These are phyloP conservation scores for Puya raimondii DNA, from an alignment of 176 grass and related monocot genomes.

Conservation along the genomic window DNA sequence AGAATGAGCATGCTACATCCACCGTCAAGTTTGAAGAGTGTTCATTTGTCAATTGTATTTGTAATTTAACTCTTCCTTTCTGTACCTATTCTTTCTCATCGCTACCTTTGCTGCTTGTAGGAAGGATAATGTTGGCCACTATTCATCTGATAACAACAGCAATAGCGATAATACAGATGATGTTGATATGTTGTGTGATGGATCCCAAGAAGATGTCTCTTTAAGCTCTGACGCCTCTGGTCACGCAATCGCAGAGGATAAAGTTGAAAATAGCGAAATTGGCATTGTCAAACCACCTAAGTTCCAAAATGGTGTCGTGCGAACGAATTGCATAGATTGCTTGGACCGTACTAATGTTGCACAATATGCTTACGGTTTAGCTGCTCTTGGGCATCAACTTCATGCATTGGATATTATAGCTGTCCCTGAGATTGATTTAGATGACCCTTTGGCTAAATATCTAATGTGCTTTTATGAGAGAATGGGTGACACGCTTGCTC, in stretches of 20 bases:
- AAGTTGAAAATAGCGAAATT: constrained; percentile 31
- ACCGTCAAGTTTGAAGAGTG: too few species aligned
- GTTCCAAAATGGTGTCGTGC: constrained; percentile 72
- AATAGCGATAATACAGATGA: constrained; percentile 39
- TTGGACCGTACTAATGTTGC: constrained; percentile 97
- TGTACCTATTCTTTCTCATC: too few species aligned
- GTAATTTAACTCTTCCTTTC: too few species aligned
- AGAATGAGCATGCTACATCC: too few species aligned
- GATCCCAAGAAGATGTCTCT: constrained; percentile 60
- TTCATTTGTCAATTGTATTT: too few species aligned
- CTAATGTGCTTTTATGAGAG: constrained; percentile 80
- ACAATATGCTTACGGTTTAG: constrained; percentile 87
- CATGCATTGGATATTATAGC: constrained; percentile 44
- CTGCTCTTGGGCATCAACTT: constrained; percentile 79
- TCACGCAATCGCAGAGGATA: constrained; percentile 43
- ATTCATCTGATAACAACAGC: too few species aligned
- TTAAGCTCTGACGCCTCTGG: constrained; percentile 47
- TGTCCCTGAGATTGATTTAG: constrained; percentile 59
- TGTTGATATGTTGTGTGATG: constrained; percentile 34
- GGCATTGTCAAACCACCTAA: constrained; percentile 31
- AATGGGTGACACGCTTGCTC: constrained; percentile 90
- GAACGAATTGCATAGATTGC: constrained; percentile 95
- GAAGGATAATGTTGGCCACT: too few species aligned
- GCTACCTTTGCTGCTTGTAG: too few species aligned
- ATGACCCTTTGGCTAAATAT: constrained; percentile 56